phyloP scores from a whole-genome alignment of 441 rosid genomes.

The Corymbia citriodora region DNA sequence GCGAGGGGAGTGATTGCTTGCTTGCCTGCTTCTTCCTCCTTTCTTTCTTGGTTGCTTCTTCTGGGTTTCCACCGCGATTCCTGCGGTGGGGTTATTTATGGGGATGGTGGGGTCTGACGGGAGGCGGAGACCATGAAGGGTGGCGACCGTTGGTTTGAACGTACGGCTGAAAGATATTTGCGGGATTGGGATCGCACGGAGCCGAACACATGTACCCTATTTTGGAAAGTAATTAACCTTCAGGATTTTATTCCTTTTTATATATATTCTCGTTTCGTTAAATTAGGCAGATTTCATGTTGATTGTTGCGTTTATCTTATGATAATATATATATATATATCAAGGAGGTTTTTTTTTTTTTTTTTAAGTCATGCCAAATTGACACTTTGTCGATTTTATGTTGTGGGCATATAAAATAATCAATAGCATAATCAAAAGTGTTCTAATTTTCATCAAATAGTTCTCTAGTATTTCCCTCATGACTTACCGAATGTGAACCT shows the following conservation, averaged over 20 bases:
- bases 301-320: too few relatives aligned
- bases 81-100: neutral
- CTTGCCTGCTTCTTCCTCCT: neutral
- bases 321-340: too few relatives aligned
- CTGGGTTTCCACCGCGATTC: neutral
- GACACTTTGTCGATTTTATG: too few relatives aligned
- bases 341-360: too few relatives aligned
- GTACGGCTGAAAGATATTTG: neutral
- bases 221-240: neutral
- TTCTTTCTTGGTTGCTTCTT: neutral
- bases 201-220: neutral
- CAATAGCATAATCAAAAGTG: too few relatives aligned
- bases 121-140: neutral
- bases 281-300: accelerated
- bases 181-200: neutral
- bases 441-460: too few relatives aligned
- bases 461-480: neutral
- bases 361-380: too few relatives aligned
- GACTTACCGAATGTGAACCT: neutral
- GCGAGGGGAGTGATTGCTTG: neutral
- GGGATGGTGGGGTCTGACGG: accelerated
- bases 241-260: neutral
- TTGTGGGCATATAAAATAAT: too few relatives aligned
- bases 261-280: neutral
- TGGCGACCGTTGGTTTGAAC: neutral